These are phyloP conservation scores for Bullera alba DNA, from an alignment of 768 basidiomycete genomes.

Conservation along the genomic window DNA sequence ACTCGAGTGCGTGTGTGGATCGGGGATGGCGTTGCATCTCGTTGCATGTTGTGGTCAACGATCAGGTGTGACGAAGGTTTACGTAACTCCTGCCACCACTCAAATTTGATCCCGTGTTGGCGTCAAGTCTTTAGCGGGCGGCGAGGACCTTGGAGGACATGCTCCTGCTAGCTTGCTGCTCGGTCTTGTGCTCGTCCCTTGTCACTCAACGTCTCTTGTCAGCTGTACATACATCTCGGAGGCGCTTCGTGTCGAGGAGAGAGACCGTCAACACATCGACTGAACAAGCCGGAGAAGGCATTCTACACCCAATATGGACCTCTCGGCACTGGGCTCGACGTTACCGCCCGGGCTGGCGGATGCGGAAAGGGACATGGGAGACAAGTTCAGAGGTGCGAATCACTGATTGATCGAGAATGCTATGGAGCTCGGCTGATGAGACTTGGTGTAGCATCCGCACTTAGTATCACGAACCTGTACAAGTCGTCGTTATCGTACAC, in stretches of 20 bases:
- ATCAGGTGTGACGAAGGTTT: no score
- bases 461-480: conserved; percentile 41
- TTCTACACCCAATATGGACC: conserved; percentile 23
- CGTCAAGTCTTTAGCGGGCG: neutral
- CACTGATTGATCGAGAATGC: neutral
- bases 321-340: conserved; percentile 28
- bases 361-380: conserved; percentile 39
- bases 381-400: conserved; percentile 42
- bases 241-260: no score
- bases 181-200: neutral
- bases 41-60: no score
- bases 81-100: no score
- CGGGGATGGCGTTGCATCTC: no score
- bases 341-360: conserved; percentile 37
- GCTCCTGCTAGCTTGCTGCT: neutral
- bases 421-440: neutral
- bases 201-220: neutral
- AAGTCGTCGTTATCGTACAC: conserved; percentile 32
- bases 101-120: no score
- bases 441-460: conserved; percentile 24
- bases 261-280: no score
- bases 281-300: neutral
- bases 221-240: no score
- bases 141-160: neutral
- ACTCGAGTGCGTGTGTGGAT: no score